These are phyloP conservation scores for Venturia aucupariae DNA, from an alignment of 2,329 filamentous ascomycete genomes.

Conservation along the genomic window DNA sequence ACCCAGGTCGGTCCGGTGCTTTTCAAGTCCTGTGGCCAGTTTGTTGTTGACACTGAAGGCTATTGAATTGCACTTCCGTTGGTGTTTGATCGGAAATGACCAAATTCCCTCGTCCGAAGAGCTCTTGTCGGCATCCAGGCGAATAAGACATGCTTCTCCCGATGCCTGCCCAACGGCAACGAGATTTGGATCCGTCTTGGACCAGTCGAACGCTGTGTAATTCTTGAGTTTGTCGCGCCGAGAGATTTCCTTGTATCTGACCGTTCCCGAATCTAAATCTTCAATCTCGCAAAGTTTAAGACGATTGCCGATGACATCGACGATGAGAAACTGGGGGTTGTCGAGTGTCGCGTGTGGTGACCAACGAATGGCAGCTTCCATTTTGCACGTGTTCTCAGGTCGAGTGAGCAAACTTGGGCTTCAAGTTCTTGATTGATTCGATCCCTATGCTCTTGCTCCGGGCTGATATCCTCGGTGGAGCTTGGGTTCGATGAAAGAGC, in stretches of 20 bases:
- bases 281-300: conserved; percentile 48
- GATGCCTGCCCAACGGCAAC: conserved; percentile 67
- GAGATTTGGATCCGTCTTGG: conserved; percentile 51
- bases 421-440: background rate
- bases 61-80: conserved; percentile 71
- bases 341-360: conserved; percentile 46
- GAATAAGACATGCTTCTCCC: conserved; percentile 65
- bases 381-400: conserved; percentile 20
- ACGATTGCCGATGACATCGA: conserved; percentile 51
- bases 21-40: conserved; percentile 69
- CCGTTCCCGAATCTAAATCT: conserved; percentile 24
- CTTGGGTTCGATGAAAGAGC: background rate
- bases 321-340: conserved; percentile 50
- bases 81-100: conserved; percentile 63
- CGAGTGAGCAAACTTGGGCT: background rate
- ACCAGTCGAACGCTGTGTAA: conserved; percentile 60
- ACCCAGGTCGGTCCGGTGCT: conserved; percentile 72
- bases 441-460: background rate
- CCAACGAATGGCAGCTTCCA: conserved; percentile 56
- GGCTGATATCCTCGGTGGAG: background rate
- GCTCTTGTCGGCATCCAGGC: conserved; percentile 54
- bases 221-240: conserved; percentile 47
- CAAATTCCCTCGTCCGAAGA: conserved; percentile 38
- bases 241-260: conserved; percentile 46
- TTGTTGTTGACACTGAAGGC: conserved; percentile 65